Conservation (phyloP, 306 rosid species). For the Prunus mume region DNA sequence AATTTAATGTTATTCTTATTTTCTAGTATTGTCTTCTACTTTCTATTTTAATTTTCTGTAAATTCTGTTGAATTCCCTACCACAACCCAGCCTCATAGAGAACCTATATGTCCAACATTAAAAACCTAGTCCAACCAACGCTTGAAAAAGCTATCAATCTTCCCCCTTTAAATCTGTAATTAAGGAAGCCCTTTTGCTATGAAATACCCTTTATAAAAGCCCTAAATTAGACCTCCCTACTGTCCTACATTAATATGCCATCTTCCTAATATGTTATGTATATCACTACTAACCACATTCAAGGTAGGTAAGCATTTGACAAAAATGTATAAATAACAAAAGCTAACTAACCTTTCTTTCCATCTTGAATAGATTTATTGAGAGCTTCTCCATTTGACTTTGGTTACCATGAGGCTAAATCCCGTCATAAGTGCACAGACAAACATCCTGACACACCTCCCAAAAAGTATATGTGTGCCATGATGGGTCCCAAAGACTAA, state of each 20-base stretch:
- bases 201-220: background rate
- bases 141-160: background rate
- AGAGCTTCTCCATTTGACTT: constrained; percentile 59
- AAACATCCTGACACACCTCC: too few species aligned
- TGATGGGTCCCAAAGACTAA: too few species aligned
- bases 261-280: background rate
- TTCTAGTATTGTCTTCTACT: too few species aligned
- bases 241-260: background rate
- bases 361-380: constrained; percentile 36
- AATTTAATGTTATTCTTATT: too few species aligned
- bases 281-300: background rate
- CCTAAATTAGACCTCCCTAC: background rate
- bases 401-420: background rate
- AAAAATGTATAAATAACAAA: constrained; percentile 18
- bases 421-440: too few species aligned
- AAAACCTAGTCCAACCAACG: background rate
- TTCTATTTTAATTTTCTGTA: too few species aligned
- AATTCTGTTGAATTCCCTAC: too few species aligned
- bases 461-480: too few species aligned
- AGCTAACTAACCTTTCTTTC: constrained; percentile 59
- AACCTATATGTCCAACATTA: background rate
- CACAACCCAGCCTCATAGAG: background rate
- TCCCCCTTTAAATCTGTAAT: background rate
- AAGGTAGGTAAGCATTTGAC: background rate
- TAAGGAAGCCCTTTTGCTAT: background rate